These are phyloP conservation scores for Aspergillus nomiae DNA, from an alignment of 2,329 filamentous ascomycete genomes.

Conservation along the genomic window DNA sequence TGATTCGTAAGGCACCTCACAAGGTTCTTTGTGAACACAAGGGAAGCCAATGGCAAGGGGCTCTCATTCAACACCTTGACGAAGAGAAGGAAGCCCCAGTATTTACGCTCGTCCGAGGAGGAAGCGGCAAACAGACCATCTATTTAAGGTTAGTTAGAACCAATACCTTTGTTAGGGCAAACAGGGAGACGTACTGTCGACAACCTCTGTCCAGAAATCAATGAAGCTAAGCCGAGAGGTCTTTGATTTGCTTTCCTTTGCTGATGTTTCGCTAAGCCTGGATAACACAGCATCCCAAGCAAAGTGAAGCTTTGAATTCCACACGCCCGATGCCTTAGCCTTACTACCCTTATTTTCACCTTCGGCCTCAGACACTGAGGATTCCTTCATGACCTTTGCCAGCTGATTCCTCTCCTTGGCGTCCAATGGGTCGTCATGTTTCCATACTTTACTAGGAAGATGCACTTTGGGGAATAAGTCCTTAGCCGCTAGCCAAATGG, in stretches of 20 bases:
- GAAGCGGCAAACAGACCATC: constrained; percentile 80
- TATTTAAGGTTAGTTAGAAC: constrained; percentile 41
- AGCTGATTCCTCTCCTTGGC: constrained; percentile 68
- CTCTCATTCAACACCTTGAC: constrained; percentile 67
- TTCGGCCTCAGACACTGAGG: constrained; percentile 33
- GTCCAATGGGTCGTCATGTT: constrained; percentile 69
- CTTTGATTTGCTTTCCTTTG: constrained; percentile 30
- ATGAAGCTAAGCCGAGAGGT: constrained; percentile 57
- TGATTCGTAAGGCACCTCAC: constrained; percentile 83
- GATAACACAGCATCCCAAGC: constrained; percentile 80
- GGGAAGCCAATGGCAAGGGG: constrained; percentile 52
- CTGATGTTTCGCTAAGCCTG: constrained; percentile 36
- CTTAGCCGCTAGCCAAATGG: constrained; percentile 77
- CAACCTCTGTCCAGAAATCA: constrained; percentile 81
- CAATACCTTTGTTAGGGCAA: not conserved
- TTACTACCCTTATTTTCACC: constrained; percentile 31
- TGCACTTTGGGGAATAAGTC: constrained; percentile 65
- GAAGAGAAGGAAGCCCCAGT: constrained; percentile 87
- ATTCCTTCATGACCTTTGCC: constrained; percentile 76
- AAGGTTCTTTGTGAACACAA: constrained; percentile 80
- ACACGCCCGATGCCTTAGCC: constrained; percentile 62
- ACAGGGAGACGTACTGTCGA: constrained; percentile 71
- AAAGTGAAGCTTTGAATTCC: constrained; percentile 80
- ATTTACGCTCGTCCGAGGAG: constrained; percentile 85
- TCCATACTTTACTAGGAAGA: constrained; percentile 72